A percentile compares a stretch with the other conserved stretches of the same genome.
Evolutionary conservation across 805 yeast genomes (phyloP).

Genomic region (Yamadazyma sp.): DNA sequence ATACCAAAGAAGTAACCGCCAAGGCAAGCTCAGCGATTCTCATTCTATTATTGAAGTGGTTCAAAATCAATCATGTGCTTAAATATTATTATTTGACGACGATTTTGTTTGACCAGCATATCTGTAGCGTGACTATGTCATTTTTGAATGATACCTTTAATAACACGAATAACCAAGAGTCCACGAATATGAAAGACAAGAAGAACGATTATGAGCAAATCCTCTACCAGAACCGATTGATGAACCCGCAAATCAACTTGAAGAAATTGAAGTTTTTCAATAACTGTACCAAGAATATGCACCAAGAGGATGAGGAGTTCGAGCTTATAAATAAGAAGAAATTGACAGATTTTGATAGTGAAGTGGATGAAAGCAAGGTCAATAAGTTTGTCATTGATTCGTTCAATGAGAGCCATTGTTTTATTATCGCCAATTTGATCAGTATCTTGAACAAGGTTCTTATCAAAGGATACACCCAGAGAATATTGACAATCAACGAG

Average conservation of each 20-base stretch:
- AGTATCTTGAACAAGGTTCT: conserved; percentile 57
- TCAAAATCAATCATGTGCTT: conserved; percentile 71
- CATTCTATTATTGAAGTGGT: conserved; percentile 65
- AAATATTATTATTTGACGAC: conserved; percentile 76
- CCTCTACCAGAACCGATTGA: conserved; percentile 37
- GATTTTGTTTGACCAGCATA: conserved; percentile 72
- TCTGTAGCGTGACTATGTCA: conserved; percentile 34
- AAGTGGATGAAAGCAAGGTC: conserved; percentile 24
- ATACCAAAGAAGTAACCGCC: conserved; percentile 62
- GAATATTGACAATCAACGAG: conserved; percentile 64
- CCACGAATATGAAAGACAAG: conserved; percentile 14
- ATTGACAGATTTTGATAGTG: conserved; percentile 27
- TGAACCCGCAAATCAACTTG: conserved; percentile 37
- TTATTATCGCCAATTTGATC: conserved; percentile 51
- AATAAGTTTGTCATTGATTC: conserved; percentile 23
- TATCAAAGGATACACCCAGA: conserved; percentile 63
- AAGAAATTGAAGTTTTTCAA: conserved; percentile 39
- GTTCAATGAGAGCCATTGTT: conserved; percentile 45
- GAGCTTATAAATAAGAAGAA: conserved; percentile 31
- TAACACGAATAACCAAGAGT: conserved; percentile 32
- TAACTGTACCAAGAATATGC: conserved; percentile 25
- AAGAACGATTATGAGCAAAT: conserved; percentile 31
- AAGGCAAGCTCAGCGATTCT: conserved; percentile 60
- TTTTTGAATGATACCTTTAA: conserved; percentile 35
- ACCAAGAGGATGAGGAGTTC: conserved; percentile 8